These are phyloP conservation scores for Amauroascus niger DNA, from an alignment of 2,329 filamentous ascomycete genomes.

Conservation along the genomic window DNA sequence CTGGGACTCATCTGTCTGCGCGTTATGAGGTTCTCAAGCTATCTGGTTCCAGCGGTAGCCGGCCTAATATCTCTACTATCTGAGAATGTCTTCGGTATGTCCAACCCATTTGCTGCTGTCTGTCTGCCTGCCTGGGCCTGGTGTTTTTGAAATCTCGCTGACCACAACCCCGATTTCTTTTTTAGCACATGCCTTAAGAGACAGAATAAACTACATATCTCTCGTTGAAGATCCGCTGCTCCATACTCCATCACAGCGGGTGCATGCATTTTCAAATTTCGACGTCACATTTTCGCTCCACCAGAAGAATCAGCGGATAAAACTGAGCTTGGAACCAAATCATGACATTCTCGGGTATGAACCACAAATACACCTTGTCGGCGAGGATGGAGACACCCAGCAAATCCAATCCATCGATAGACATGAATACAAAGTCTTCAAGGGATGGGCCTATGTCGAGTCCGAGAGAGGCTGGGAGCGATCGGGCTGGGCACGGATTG, in stretches of 20 bases:
- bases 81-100: conserved; percentile 18
- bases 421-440: conserved; percentile 69
- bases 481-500: conserved; percentile 78
- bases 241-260: conserved; percentile 64
- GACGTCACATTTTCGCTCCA: conserved; percentile 73
- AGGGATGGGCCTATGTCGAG: conserved; percentile 64
- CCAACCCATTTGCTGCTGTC: neutral
- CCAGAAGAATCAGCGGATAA: conserved; percentile 57
- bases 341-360: conserved; percentile 75
- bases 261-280: conserved; percentile 73
- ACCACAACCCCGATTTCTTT: neutral
- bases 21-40: conserved; percentile 24
- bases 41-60: conserved; percentile 23
- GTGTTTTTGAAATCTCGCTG: too few species aligned
- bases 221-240: conserved; percentile 66
- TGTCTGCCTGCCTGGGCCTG: neutral
- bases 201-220: conserved; percentile 65
- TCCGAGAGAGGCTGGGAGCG: conserved; percentile 62
- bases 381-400: conserved; percentile 58
- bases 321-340: conserved; percentile 77
- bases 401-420: conserved; percentile 61
- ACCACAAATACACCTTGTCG: conserved; percentile 63
- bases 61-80: conserved; percentile 22
- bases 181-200: conserved; percentile 61
- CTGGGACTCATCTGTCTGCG: neutral